Evolutionary conservation across 345 rosid species (phyloP), one percentile per base, ranked within the genome.

Genomic region (Theobroma cacao): DNA sequence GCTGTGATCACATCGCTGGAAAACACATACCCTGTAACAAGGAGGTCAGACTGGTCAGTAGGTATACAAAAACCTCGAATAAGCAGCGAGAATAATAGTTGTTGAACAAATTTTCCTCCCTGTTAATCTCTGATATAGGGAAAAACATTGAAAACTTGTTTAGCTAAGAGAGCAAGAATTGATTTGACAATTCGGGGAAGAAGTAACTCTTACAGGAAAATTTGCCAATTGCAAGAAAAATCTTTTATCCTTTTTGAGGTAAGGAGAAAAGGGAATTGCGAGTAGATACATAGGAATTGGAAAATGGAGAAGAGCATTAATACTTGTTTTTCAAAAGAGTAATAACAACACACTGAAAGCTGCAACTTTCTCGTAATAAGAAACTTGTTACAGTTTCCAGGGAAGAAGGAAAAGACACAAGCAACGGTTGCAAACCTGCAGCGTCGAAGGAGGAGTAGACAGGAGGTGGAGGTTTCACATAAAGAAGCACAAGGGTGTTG

Each of bases 381-480:
- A 24, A 1, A 58, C 9, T 26, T 58, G 8, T 58, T 24, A 58
- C 22, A 24, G 4, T 38, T 17, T 0, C 20, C 18, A n/a, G 31
- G 45, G n/a, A 34, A 43, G 22, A 45, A 26, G 4, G 18, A 14
- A 43, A 48, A 33, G 2, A 50, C n/a, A 11, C 3, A 20, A 48
- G 71, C 14, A 75, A 15, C 33, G 7, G 30, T 38, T 22, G 69
- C 72, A 72, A 76, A 87, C 97, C 96, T 31, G 97, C 89, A 0
- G 90, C 89, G 40, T 92, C 97, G 7, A 87, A 72, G 80, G 91
- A 80, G 50, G 95, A 89, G 87, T 86, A 84, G 69, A 90, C 61
- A 7, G 93, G 87, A 40, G 90, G 92, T 2, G 93, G 91, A 1
- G 98, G 96, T 84, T 95, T 93, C 20, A 91, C 98, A 48, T 90